Conservation (phyloP, 2,329 filamentous ascomycete species). For the Pseudogymnoascus sp. region DNA sequence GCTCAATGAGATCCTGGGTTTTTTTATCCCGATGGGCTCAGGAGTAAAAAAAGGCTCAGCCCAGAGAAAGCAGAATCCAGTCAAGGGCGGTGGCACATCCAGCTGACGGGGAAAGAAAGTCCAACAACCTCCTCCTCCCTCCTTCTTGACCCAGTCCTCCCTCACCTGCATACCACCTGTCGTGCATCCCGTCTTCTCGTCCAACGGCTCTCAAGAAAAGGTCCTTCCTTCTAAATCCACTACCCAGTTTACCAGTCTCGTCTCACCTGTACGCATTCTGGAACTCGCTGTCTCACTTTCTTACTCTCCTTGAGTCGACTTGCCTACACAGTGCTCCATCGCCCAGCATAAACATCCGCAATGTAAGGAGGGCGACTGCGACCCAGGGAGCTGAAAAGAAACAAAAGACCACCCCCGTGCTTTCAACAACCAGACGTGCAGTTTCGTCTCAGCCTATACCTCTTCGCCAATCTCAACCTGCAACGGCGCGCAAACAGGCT, state of each 20-base stretch:
- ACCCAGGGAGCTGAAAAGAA: conserved; percentile 2
- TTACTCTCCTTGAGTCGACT: not conserved
- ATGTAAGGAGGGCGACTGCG: not conserved
- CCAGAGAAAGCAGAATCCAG: not conserved
- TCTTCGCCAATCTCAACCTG: conserved; percentile 3
- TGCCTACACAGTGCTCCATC: conserved; percentile 1
- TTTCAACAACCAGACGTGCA: not conserved
- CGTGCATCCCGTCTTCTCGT: conserved; percentile 2
- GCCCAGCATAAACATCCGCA: conserved; percentile 7
- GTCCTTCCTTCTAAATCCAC: not conserved
- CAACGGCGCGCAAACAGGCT: conserved; percentile 1
- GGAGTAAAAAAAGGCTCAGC: conserved; percentile 5
- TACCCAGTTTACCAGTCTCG: not conserved
- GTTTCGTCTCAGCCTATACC: not conserved
- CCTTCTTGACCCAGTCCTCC: not conserved
- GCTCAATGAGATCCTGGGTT: conserved; percentile 1
- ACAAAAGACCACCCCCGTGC: not conserved
- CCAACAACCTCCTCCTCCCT: not conserved
- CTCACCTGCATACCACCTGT: not conserved
- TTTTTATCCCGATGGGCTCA: not conserved
- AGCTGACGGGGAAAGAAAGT: not conserved
- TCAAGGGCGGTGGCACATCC: not conserved
- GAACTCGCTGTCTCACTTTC: not conserved
- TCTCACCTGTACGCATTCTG: conserved; percentile 4
- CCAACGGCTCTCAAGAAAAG: not conserved